Base-by-base conservation (phyloP, 176 grass and related monocot species). In the Musa acuminata region DNA sequence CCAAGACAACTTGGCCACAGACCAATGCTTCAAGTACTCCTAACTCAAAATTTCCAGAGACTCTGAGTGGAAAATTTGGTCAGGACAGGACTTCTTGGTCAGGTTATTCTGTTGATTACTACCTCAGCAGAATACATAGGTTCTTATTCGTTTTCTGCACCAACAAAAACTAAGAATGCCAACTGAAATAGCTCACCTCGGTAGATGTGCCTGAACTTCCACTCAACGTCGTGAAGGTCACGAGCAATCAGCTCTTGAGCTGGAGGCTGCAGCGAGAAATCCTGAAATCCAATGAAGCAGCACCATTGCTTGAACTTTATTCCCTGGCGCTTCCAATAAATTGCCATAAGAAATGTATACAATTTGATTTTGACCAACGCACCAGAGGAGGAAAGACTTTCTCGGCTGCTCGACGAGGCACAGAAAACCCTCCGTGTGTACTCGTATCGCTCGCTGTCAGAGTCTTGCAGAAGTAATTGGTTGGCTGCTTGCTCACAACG, bases 381-480 rank as follows among this genome's bases (percentile, higher is more conserved):
- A 71, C 69, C 69, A 71, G 14, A 11, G 69, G 69, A 71, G 69
- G 69, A 51, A 71, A 71, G 8, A 71, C 69, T 21, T 71, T 71
- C 69, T 71, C 69, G 19, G 69, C 69, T 52, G 69, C 69, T 21
- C 69, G 69, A 71, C 69, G 69, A 71, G 49, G 69, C 8, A 71
- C 69, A 71, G 69, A 71, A 71, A 71, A 71, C 16, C 69, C 69
- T 11, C 69, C 69, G n/a, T 71, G 69, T 13, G 69, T 71, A 29
- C 69, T 71, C 0, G 69, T 71, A 21, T 71, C 69, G 49, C 69
- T 71, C 11, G 69, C 69, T 3, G 69, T 71, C 49, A 71, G 51
- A 51, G 35, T 71, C 69, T 71, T 71, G 69, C 69, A 71, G 69
- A 71, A 71, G 51, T 71, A 71, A 51, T 71, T 71, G n/a, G 69